Evolutionary conservation across 1,139 yeast genomes (phyloP), one percentile per base, ranked within the genome.

Genomic region (Nakaseomyces glabratus): DNA sequence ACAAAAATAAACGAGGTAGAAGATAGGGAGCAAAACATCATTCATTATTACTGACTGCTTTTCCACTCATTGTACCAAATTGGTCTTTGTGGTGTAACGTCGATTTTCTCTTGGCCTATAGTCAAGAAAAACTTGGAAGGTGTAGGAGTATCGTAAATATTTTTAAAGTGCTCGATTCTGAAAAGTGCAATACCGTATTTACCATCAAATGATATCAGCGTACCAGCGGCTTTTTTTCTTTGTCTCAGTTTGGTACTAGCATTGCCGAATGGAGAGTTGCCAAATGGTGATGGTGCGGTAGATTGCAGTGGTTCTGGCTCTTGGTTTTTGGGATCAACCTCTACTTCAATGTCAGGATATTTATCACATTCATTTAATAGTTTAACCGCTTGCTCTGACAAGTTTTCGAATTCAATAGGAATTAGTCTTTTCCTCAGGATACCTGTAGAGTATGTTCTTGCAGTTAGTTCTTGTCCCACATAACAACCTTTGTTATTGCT

Each of bases 401-500:
- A 39, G 4, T 6, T 14, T 24, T 42, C 46, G 3, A 85, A 63
- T 40, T 68, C 72, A 1, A 82, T 75, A 0, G 96, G 95, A 29
- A 82, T 72, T 2, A 86, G 64, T 36, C 98, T 65, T 52, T 88
- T 86, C 17, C 95, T 67, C 10, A 88, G 73, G 2, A 78, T 73
- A 2, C 96, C 95, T 30, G 81, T 77, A 41, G 84, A 85, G 52
- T 69, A 78, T 0, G 96, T 82, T 48, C 98, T 69, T 14, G 88
- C 85, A 0, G 97, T 88, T 36, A 90, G 65, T 55, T 90, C 99
- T 57, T 90, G 98, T 0, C 99, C 99, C 14, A 85, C 79, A 49
- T 90, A 90, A 56, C 99, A 90, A 3, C 99, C 99, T 56, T 90
- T 90, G 47, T 86, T 62, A 35, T 80, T 71, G 36, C 90, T 84